These are phyloP conservation scores for Gomphus sp. DNA, from an alignment of 1,284 basidiomycete genomes.

Conservation along the genomic window DNA sequence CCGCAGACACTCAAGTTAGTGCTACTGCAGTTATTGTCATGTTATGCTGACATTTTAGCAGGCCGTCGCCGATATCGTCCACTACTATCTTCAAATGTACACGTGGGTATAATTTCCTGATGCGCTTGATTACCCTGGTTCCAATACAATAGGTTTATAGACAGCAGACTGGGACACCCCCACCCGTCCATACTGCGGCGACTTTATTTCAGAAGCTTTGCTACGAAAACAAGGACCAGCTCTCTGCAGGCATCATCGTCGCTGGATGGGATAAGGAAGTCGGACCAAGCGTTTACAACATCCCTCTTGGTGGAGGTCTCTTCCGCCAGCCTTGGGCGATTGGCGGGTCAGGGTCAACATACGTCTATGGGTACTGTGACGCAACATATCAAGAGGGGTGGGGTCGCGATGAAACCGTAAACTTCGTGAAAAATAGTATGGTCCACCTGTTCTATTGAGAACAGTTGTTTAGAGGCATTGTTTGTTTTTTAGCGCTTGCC, in stretches of 20 bases:
- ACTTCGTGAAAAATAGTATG: conserved; percentile 95
- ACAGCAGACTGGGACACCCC: conserved; percentile 57
- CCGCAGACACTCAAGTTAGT: conserved; percentile 79
- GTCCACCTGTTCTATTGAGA: conserved; percentile 16
- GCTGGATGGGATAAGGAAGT: conserved; percentile 94
- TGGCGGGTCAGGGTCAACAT: conserved; percentile 93
- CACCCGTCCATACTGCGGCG: conserved; percentile 78
- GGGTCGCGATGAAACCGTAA: conserved; percentile 83
- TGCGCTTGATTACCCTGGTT: background rate
- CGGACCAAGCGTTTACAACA: conserved; percentile 96
- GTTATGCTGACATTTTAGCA: conserved; percentile 23
- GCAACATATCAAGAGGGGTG: conserved; percentile 96
- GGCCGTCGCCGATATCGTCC: conserved; percentile 90
- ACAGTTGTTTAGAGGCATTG: conserved; percentile 2
- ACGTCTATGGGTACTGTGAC: conserved; percentile 99
- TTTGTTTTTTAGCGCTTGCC: conserved; percentile 65
- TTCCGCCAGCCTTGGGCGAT: conserved; percentile 97
- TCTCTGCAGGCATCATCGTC: conserved; percentile 95
- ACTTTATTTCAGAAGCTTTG: conserved; percentile 84
- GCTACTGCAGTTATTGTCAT: background rate
- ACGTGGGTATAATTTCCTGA: conserved; percentile 33
- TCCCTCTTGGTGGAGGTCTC: conserved; percentile 87
- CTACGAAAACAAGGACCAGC: conserved; percentile 88
- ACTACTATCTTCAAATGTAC: conserved; percentile 80
- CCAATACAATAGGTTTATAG: conserved; percentile 28